A percentile compares a stretch with the other conserved stretches of the same genome.
Conservation (phyloP, 179 eudicot species). For the Heliamphora pulchella region DNA sequence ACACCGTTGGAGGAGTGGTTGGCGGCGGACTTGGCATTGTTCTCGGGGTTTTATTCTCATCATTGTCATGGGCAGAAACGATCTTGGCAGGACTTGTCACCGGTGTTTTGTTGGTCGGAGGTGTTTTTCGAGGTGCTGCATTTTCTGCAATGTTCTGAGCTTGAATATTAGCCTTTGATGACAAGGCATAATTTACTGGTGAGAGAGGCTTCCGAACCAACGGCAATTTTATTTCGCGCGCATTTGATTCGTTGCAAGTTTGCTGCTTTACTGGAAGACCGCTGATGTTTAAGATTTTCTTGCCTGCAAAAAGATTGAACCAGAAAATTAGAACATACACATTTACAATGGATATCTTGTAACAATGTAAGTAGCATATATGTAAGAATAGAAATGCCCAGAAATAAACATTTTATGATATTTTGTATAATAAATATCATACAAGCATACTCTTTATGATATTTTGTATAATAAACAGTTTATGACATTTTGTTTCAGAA, state of each 20-base stretch:
- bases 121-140: slow-evolving; percentile 22
- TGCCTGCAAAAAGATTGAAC: slow-evolving; percentile 30
- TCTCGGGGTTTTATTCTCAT: slow-evolving; percentile 44
- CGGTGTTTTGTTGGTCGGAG: slow-evolving; percentile 19
- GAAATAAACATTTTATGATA: not conserved
- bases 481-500: no score
- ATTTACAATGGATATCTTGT: not conserved
- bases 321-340: not conserved
- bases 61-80: slow-evolving; percentile 26
- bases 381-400: not conserved
- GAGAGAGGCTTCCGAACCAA: slow-evolving; percentile 40
- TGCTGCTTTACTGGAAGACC: slow-evolving; percentile 29
- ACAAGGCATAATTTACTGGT: slow-evolving; percentile 26
- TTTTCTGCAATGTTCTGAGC: slow-evolving; percentile 25
- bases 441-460: no score
- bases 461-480: no score
- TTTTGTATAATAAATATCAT: no score
- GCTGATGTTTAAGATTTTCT: slow-evolving; percentile 19
- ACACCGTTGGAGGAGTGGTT: slow-evolving; percentile 44
- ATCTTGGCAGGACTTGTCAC: slow-evolving; percentile 36
- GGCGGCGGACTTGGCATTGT: slow-evolving; percentile 29
- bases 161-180: slow-evolving; percentile 27
- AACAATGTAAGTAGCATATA: not conserved
- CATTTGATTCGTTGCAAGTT: slow-evolving; percentile 20
- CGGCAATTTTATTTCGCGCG: slow-evolving; percentile 13